Base-by-base conservation (phyloP, 768 basidiomycete genomes). In the Lactifluus pinguis region DNA sequence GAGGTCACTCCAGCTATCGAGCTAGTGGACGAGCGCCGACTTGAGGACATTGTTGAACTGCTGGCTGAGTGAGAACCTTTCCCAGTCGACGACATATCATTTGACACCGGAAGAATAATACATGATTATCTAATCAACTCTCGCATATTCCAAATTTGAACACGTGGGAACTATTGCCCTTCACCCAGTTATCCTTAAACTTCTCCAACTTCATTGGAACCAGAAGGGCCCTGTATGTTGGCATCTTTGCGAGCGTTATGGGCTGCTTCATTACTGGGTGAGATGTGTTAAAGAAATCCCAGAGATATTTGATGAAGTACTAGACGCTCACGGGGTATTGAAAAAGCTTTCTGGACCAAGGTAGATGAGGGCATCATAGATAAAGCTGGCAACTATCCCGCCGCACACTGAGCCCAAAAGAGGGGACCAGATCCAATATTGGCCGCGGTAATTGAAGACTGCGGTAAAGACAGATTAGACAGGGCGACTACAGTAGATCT, bases 381-480 rank as follows among this genome's bases (percentile, higher is more conserved):
- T 61, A 57, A 82, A 69, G 4, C 76, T 74, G 13, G 81, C 87
- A 6, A 72, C 68, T 60, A 81, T 76, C 51, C 77, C 84, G 29
- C 87, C 86, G 38, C 80, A 63, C 68, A 87, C 79, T 9, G 85
- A 80, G 1, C 74, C 84, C 42, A 85, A 70, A 17, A 85, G 67
- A 3, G 84, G 81, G 65, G 81, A 81, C 86, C 87, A 89, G 39
- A 89, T 62, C 86, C 86, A 89, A 67, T 87, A 89, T 60, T 88
- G 85, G 66, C 76, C 80, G 64, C 70, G 67, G 57, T 67, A 73
- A 38, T 73, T 75, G 72, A 74, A 80, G 17, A 78, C 72, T 70
- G 45, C 10, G 19, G 34, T 42, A 10, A 25, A 34, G n/a, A 25
- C 29, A 34, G 3, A 10, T 53, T 17, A 41, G 49, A 13, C 32